Evolutionary conservation across 2,329 filamentous ascomycete species (phyloP), one percentile per base, ranked within the genome.

Genomic region (Lecanicillium sp.): DNA sequence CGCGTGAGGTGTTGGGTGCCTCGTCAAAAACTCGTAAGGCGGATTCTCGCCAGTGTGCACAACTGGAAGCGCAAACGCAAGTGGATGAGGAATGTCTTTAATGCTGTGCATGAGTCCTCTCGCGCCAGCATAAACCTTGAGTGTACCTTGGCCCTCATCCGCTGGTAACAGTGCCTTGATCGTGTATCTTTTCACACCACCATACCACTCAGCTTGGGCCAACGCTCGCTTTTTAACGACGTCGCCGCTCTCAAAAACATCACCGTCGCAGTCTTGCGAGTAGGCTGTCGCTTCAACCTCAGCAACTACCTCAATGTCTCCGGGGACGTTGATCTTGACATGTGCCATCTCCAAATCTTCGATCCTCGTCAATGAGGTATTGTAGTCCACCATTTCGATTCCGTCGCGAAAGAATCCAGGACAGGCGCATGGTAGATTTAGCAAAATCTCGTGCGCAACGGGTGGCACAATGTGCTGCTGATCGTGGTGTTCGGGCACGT

Each of bases 1-100:
- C n/a, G 92, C 92, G 58, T 98, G 92, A 8, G 92, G 92, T 3
- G 92, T 98, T 7, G 94, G 94, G 57, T 98, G 92, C 4, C 92
- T 79, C 29, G 83, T 83, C 33, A 95, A 73, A 60, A 96, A 98
- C 43, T 95, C 87, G 59, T 95, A 98, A 0, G 85, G 78, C 3
- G 92, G 92, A 55, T 98, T 98, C 50, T 90, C 84, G 43, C 92
- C 92, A 0, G 79, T 83, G 60, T 98, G 92, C 28, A 87, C 75
- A 37, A 98, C 80, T 1, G 92, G 90, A n/a, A 98, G 64, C 4
- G 88, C 80, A 47, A 96, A 81, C 1, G 90, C 89, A 38, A 98
- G 67, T 3, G 89, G 82, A 55, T 98, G 90, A 7, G 92, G 89
- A 40, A 95, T 95, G 56, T 95, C 86, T 59, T 92, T 92, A 67